A percentile compares a stretch with the other conserved stretches of the same genome.
These are phyloP conservation scores for Zymoseptoria brevis DNA, from an alignment of 2,329 filamentous ascomycete species.

Conservation along the genomic window DNA sequence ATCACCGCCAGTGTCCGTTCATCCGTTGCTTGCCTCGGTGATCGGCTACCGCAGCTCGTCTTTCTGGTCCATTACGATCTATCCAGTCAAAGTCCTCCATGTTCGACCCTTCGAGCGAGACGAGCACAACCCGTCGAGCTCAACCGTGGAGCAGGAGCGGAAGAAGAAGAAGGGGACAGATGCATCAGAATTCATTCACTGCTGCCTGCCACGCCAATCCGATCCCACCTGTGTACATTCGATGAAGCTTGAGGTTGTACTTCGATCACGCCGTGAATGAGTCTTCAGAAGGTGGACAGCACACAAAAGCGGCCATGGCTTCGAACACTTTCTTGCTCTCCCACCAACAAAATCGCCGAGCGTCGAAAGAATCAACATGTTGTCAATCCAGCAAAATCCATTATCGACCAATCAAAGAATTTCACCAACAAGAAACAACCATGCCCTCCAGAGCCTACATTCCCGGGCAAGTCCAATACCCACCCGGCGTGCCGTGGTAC, in stretches of 20 bases:
- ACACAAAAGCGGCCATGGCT: not conserved
- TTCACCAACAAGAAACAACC: not conserved
- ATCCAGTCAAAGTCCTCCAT: too few relatives aligned
- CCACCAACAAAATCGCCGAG: not conserved
- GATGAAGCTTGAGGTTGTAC: not conserved
- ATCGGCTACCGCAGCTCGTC: too few relatives aligned
- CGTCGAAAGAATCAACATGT: not conserved
- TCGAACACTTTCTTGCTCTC: not conserved
- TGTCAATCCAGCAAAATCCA: not conserved
- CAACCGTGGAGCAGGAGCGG: too few relatives aligned
- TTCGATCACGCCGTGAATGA: not conserved
- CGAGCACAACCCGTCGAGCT: too few relatives aligned
- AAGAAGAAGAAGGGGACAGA: too few relatives aligned
- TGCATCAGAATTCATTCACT: too few relatives aligned
- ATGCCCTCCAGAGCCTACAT: not conserved
- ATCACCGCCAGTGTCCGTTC: too few relatives aligned
- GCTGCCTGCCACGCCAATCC: too few relatives aligned
- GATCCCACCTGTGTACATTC: not conserved
- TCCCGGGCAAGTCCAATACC: not conserved
- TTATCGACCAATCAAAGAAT: not conserved
- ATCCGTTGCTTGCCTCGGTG: too few relatives aligned
- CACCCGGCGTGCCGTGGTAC: not conserved
- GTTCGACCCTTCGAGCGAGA: too few relatives aligned
- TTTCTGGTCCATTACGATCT: too few relatives aligned
- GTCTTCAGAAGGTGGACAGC: not conserved